Evolutionary conservation across 495 filamentous ascomycete genomes (phyloP).

Genomic region (Hypomontagnella monticulosa): DNA sequence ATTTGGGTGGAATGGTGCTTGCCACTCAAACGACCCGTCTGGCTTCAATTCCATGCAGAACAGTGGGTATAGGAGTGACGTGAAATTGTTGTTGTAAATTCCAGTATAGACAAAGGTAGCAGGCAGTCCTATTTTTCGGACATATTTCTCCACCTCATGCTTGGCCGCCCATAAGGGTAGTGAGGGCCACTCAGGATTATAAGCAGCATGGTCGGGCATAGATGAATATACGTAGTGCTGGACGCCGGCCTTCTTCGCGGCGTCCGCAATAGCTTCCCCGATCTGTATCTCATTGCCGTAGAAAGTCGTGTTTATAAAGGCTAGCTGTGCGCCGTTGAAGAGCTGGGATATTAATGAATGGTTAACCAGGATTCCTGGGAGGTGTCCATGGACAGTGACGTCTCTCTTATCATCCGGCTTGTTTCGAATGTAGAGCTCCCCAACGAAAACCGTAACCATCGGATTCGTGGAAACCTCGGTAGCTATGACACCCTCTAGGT

Average conservation of each 20-base stretch:
- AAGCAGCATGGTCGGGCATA: constrained; percentile 93
- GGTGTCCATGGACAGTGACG: constrained; percentile 52
- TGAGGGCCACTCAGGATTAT: constrained; percentile 72
- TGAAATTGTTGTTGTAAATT: constrained; percentile 99
- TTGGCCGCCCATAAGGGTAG: constrained; percentile 93
- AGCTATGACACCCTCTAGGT: constrained; percentile 81
- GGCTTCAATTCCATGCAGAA: constrained; percentile 89
- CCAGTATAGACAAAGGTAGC: constrained; percentile 95
- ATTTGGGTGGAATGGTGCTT: constrained; percentile 91
- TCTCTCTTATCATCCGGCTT: constrained; percentile 57
- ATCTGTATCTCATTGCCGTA: constrained; percentile 94
- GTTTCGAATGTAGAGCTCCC: constrained; percentile 75
- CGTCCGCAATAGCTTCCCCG: constrained; percentile 85
- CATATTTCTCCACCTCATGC: constrained; percentile 89
- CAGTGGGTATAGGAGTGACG: constrained; percentile 87
- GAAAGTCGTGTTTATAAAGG: constrained; percentile 98
- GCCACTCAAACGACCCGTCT: constrained; percentile 91
- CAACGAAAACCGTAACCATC: constrained; percentile 85
- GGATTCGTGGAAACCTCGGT: constrained; percentile 81
- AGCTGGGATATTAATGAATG: constrained; percentile 74
- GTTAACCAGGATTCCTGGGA: constrained; percentile 63
- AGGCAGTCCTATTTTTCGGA: constrained; percentile 81
- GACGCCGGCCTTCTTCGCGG: constrained; percentile 84
- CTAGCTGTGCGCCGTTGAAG: constrained; percentile 83
- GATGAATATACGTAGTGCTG: constrained; percentile 95